Base-by-base conservation (phyloP, 257 asterid species). In the Solanum pennellii region DNA sequence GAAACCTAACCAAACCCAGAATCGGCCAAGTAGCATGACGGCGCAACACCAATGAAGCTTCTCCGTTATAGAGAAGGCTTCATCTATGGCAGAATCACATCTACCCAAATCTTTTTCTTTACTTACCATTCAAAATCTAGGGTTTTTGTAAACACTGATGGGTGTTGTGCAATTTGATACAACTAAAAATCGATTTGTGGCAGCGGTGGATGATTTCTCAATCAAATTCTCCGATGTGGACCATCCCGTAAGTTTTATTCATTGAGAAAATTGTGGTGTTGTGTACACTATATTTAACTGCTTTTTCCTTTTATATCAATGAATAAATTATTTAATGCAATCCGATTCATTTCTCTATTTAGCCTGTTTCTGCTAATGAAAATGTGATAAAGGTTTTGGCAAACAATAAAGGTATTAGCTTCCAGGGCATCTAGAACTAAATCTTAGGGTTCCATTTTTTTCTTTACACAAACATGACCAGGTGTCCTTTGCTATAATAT, bases 291-390 rank as follows among this genome's bases (percentile, higher is more conserved):
- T 49, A 68, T 29, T 85, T 60, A 74, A 88, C 47, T 45, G 84
- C 66, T 75, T 29, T 89, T 82, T 85, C 73, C n/a, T 88, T 87
- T 86, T 60, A 82, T 56, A 52, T 52, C 62, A 16, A 52, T 52
- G 59, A 79, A 89, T 89, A 56, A 59, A 37, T 73, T 84, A 84
- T 29, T 45, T 31, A 86, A 95, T 95, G 99, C 98, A 89, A 96
- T 96, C 89, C 99, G 99, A 86, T 96, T 95, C 94, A 96, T 94
- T 42, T 91, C 91, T 85, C 91, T 95, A 60, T 49, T 41, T 90
- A 93, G 93, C 98, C 99, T 45, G 93, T 94, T 89, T 94, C 98
- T 72, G 89, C 98, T 44, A 94, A 91, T 87, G 98, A 96, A 75
- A 96, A 92, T 88, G 96, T 94, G 88, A 95, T 96, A 88, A 96